Evolutionary conservation across 352 stramenopile species (phyloP), one percentile per base, ranked within the genome.

Genomic region (Pythium periplocum): DNA sequence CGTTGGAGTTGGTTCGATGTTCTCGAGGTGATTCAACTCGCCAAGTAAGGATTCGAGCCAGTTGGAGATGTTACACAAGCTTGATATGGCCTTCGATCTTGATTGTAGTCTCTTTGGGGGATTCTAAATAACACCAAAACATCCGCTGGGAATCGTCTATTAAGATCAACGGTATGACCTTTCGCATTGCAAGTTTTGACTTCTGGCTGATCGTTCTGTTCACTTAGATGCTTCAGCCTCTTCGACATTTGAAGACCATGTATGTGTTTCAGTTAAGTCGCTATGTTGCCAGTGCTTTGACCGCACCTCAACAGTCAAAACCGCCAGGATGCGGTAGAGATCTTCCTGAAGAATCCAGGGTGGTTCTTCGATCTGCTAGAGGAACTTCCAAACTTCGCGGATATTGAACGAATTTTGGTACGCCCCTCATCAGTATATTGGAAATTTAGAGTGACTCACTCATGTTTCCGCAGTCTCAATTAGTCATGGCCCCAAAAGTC

Each of bases 311-410:
- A 26, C 17, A 91, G 81, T 40, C 64, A 86, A 48, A 74, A 54
- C 12, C 79, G 83, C 0, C 84, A 95, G 37, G 76, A 91, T 48
- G 61, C 91, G 42, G 66, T 95, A 17, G 69, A 62, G 6, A 62
- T 88, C 7, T 86, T 93, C 34, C 63, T 95, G 1, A 71, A 88
- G 46, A 90, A 95, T 43, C 82, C 84, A 4, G 71, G 80, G 2
- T 87, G 78, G 68, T 91, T 89, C 64, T 93, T 95, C 33, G 82
- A 95, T 55, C 57, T 90, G 35, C 65, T 82, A 49, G 85, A 93
- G 46, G 70, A 86, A 32, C 62, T 95, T 4, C 61, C 62, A 6
- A 83, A 85, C 32, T 92, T 91, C 51, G 58, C 73, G 10, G 79
- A 92, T 50, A 60, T 93, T 12, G 85, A 95, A 51, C 65, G 78